Evolutionary conservation across 2,329 filamentous ascomycete species (phyloP).

Genomic region (Fusarium palustre): DNA sequence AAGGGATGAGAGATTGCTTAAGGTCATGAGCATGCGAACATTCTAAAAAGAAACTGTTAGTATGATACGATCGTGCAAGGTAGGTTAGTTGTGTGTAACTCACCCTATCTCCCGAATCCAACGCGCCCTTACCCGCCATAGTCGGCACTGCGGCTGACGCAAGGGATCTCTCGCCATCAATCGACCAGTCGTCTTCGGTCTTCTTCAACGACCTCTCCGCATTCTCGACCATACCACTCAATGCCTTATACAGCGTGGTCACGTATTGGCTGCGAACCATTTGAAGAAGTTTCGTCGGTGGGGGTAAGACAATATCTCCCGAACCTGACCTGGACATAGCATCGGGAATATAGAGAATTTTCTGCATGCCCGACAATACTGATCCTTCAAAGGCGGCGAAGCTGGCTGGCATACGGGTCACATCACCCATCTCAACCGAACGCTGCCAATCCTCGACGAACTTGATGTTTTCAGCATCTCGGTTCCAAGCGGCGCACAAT

Average conservation of each 20-base stretch:
- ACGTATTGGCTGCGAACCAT: constrained; percentile 94
- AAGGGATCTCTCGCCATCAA: constrained; percentile 59
- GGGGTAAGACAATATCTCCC: constrained; percentile 83
- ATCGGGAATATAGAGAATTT: constrained; percentile 92
- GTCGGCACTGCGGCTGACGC: constrained; percentile 51
- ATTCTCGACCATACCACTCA: constrained; percentile 97
- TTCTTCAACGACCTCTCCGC: constrained; percentile 80
- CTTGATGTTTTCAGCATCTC: constrained; percentile 92
- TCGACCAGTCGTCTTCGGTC: constrained; percentile 71
- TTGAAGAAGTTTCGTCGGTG: constrained; percentile 86
- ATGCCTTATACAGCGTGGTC: constrained; percentile 89
- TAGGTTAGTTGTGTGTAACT: constrained; percentile 44
- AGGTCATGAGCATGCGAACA: constrained; percentile 90
- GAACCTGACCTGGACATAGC: constrained; percentile 79
- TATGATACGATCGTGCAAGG: not conserved
- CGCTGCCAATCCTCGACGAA: constrained; percentile 94
- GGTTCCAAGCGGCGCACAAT: constrained; percentile 90
- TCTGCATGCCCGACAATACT: constrained; percentile 88
- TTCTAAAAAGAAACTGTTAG: constrained; percentile 67
- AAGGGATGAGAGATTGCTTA: constrained; percentile 90
- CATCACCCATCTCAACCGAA: constrained; percentile 81
- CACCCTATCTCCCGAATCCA: constrained; percentile 69
- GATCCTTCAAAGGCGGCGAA: constrained; percentile 89
- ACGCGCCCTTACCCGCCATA: constrained; percentile 58
- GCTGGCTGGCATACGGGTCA: constrained; percentile 89